Evolutionary conservation across 495 filamentous ascomycete species (phyloP).

Genomic region (Letharia lupina): DNA sequence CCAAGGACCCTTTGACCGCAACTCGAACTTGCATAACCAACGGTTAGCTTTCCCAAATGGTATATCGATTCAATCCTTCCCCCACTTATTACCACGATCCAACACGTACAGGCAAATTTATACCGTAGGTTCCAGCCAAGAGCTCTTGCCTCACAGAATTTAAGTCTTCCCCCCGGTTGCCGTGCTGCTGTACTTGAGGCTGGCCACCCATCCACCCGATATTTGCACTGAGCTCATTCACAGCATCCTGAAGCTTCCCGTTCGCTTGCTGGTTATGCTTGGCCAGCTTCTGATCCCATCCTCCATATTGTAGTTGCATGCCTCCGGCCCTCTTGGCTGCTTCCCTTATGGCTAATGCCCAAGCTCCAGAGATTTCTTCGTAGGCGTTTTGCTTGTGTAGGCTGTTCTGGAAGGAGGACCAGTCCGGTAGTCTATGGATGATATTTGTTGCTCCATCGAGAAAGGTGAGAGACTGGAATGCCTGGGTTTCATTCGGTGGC

Average conservation of each 20-base stretch:
- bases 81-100: conserved; percentile 52
- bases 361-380: conserved; percentile 89
- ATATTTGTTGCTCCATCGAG: conserved; percentile 84
- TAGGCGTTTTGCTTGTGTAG: conserved; percentile 90
- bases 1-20: neutral
- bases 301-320: conserved; percentile 80
- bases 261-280: conserved; percentile 85
- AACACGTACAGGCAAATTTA: conserved; percentile 59
- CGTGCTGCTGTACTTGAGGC: conserved; percentile 38
- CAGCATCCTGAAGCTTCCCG: conserved; percentile 72
- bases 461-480: conserved; percentile 69
- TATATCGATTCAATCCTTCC: neutral
- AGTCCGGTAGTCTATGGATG: conserved; percentile 80
- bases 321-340: conserved; percentile 86
- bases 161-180: conserved; percentile 40
- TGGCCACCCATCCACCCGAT: conserved; percentile 68
- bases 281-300: conserved; percentile 81
- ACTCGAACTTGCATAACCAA: neutral
- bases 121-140: conserved; percentile 66
- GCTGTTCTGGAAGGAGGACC: conserved; percentile 76
- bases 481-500: conserved; percentile 78
- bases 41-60: neutral
- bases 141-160: conserved; percentile 72
- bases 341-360: conserved; percentile 86
- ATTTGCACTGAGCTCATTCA: conserved; percentile 63